Conservation (phyloP, 768 basidiomycete genomes). For the Russula emetica region DNA sequence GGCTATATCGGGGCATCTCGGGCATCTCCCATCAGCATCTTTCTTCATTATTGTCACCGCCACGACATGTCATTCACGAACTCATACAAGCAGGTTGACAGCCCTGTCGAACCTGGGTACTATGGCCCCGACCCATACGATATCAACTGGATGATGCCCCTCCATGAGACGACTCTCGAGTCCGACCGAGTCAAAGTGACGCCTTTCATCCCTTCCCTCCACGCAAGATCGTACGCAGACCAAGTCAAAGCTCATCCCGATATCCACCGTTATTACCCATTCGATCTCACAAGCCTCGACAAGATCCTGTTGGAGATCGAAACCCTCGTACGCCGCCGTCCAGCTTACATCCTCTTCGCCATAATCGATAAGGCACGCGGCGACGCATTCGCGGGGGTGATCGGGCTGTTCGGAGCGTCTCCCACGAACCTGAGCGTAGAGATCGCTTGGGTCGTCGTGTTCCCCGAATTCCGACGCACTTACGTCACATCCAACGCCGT, state of each 20-base stretch:
- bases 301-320: conserved; percentile 31
- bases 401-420: conserved; percentile 34
- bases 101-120: conserved; percentile 23
- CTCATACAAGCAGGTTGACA: neutral
- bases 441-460: conserved; percentile 21
- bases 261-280: conserved; percentile 36
- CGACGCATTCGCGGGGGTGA: conserved; percentile 38
- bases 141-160: conserved; percentile 39
- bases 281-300: conserved; percentile 28
- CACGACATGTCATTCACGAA: conserved; percentile 15
- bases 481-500: conserved; percentile 32
- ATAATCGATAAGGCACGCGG: conserved; percentile 40
- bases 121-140: conserved; percentile 37
- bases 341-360: conserved; percentile 35
- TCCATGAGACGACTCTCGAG: conserved; percentile 35
- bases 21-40: neutral
- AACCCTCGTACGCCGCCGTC: conserved; percentile 24
- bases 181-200: conserved; percentile 38
- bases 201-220: conserved; percentile 39
- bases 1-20: neutral
- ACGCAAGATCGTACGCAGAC: conserved; percentile 35
- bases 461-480: conserved; percentile 21
- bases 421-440: conserved; percentile 13
- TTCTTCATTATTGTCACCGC: neutral
- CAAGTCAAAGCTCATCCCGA: conserved; percentile 30